Base-by-base conservation (phyloP, 257 asterid genomes). In the Primulina tabacum region DNA sequence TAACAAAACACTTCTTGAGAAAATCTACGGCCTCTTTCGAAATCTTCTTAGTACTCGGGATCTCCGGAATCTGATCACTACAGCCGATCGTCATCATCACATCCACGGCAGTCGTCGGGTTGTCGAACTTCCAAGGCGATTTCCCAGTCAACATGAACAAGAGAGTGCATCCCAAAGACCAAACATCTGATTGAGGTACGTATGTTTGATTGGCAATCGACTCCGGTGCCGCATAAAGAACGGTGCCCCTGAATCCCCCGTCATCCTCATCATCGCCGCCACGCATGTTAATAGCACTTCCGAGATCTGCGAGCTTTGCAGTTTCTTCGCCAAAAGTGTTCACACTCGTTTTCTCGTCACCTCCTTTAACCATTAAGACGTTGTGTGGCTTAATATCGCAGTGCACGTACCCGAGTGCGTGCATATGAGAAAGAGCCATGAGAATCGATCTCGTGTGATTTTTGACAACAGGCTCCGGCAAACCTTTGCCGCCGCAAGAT, bases 351-450 rank as follows among this genome's bases (percentile, higher is more conserved):
- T n/a, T 50, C 3, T 28, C 60, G 20, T 24, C 76, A 40, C 18
- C 58, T 57, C 58, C 26, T 37, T 58, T 12, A 12, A 71, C 59
- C 7, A 77, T 35, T 34, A 77, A 7, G 47, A 77, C 43, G 32
- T 72, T 72, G 59, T 72, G 77, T 6, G 75, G 81, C 71, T 77
- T 72, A 1, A 72, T 26, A 2, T 76, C 80, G 67, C 80, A 76
- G 33, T 65, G 60, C 29, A 65, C 60, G 70, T 71, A 76, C 1
- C 80, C 80, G 6, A 60, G 59, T 33, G 30, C 55, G 70, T 76
- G 80, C 21, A 76, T 60, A 28, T 76, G 76, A 6, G 17, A 0
- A 21, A 76, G 73, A 14, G 73, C 76, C n/a, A 38, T 59, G 47
- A 66, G 26, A 0, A 76, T 17, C 21, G 80, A 76, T 18, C 58